Percentiles rank a stretch among this genome's conserved stretches.
phyloP scores from a whole-genome alignment of 345 rosid genomes.

The Durio zibethinus region DNA sequence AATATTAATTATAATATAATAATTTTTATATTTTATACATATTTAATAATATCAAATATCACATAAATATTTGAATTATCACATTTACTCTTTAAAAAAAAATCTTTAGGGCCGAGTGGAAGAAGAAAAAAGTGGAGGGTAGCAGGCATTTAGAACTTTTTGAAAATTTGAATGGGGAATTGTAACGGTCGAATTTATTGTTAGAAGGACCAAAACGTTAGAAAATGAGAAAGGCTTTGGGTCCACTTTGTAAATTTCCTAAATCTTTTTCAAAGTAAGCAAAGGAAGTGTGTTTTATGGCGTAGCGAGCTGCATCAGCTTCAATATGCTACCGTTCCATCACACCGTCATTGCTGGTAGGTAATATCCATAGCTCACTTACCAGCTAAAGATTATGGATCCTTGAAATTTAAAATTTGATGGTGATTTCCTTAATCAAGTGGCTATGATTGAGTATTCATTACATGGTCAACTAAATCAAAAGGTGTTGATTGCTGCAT shows the following conservation, averaged over 20 bases:
- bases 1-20: no score
- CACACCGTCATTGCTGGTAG: background rate
- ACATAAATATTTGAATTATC: no score
- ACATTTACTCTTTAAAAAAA: no score
- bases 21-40: no score
- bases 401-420: background rate
- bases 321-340: background rate
- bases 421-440: background rate
- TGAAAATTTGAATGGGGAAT: constrained; percentile 25
- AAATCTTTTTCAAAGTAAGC: background rate
- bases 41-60: no score
- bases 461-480: background rate
- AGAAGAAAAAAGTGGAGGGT: constrained; percentile 21
- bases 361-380: background rate
- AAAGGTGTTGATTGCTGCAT: background rate
- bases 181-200: constrained; percentile 59
- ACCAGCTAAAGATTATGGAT: background rate
- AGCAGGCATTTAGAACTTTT: background rate
- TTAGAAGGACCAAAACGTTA: constrained; percentile 34
- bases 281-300: background rate
- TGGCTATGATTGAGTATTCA: background rate
- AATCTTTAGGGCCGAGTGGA: no score
- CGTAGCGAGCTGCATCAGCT: background rate
- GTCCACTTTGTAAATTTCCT: constrained; percentile 12
- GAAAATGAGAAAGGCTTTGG: constrained; percentile 16